A percentile compares a stretch with the other conserved stretches of the same genome.
Conservation (phyloP, 495 filamentous ascomycete genomes). For the Letharia lupina region DNA sequence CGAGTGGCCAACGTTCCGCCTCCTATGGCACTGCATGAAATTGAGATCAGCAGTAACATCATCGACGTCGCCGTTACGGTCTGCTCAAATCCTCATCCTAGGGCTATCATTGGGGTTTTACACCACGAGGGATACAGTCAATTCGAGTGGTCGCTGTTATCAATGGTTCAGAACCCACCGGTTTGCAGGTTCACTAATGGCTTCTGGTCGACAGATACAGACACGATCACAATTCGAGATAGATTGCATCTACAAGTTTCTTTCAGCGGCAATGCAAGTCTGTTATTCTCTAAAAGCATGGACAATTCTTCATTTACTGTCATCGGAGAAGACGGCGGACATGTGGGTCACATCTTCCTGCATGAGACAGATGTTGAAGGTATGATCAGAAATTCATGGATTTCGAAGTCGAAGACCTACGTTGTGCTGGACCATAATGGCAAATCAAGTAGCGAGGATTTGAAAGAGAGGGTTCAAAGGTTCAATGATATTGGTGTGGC, state of each 20-base stretch:
- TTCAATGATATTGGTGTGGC: background rate
- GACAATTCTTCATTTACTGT: background rate
- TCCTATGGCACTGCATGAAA: slow-evolving; percentile 78
- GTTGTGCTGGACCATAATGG: background rate
- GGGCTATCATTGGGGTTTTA: slow-evolving; percentile 53
- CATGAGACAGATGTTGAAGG: background rate
- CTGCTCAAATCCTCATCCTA: slow-evolving; percentile 22
- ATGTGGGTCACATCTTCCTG: background rate
- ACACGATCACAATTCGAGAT: background rate
- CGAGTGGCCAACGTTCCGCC: slow-evolving; percentile 78
- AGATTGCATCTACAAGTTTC: slow-evolving; percentile 15
- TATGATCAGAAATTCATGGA: background rate
- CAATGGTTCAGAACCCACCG: slow-evolving; percentile 19
- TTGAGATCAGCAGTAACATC: slow-evolving; percentile 52
- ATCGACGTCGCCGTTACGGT: slow-evolving; percentile 69
- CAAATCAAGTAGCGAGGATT: background rate
- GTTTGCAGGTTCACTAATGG: slow-evolving; percentile 10
- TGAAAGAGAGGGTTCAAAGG: background rate
- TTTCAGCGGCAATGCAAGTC: slow-evolving; percentile 8
- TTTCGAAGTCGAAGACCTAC: background rate
- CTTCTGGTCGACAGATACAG: background rate
- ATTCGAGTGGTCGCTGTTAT: slow-evolving; percentile 50
- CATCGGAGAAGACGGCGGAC: background rate
- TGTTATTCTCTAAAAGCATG: background rate
- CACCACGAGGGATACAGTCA: slow-evolving; percentile 54